Percentiles rank a stretch among this genome's conserved stretches.
Evolutionary conservation across 805 yeast species (phyloP).

Genomic region (Saccharomycopsis guyanensis): DNA sequence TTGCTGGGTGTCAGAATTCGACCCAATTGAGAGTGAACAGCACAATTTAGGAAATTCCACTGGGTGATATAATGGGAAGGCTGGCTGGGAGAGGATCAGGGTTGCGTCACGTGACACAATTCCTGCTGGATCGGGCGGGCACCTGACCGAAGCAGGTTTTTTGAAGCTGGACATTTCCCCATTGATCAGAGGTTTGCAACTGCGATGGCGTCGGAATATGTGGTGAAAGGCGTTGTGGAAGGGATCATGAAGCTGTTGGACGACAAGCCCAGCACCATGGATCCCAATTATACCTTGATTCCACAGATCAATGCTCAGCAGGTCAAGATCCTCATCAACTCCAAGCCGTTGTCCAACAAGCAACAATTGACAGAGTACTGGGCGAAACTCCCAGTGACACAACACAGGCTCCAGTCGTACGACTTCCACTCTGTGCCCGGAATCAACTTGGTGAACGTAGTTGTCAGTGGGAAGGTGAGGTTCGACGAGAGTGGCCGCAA

Average conservation of each 20-base stretch:
- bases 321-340: conserved; percentile 33
- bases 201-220: background rate
- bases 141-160: too few species aligned
- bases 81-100: too few species aligned
- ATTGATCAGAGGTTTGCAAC: too few species aligned
- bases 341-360: conserved; percentile 32
- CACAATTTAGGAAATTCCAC: background rate
- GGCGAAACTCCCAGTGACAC: conserved; percentile 33
- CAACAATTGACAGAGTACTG: conserved; percentile 39
- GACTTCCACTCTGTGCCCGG: conserved; percentile 39
- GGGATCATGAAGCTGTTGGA: conserved; percentile 9
- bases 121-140: too few species aligned
- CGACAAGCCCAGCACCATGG: conserved; percentile 7
- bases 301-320: conserved; percentile 17
- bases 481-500: conserved; percentile 73
- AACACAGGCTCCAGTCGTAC: conserved; percentile 34
- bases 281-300: conserved; percentile 1
- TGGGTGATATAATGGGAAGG: background rate
- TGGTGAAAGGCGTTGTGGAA: conserved; percentile 4
- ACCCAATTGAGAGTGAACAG: background rate
- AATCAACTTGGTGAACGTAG: conserved; percentile 11
- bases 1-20: background rate
- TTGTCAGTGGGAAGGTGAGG: conserved; percentile 47
- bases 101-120: too few species aligned
- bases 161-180: too few species aligned